Conservation (phyloP, 805 yeast species). For the Ogataea salicorniae region DNA sequence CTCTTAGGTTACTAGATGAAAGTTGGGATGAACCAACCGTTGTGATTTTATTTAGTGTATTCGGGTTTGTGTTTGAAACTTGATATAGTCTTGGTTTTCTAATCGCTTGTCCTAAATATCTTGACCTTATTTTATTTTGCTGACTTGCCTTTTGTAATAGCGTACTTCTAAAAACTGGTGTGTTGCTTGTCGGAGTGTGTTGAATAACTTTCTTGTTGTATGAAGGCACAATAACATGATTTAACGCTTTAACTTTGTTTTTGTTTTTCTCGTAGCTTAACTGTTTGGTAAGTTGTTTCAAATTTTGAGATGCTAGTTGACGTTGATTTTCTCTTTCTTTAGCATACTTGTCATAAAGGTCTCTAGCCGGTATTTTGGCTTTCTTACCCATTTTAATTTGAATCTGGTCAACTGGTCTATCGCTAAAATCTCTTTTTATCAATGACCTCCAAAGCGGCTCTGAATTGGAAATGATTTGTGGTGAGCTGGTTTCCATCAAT, state of each 20-base stretch:
- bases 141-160: conserved; percentile 29
- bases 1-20: conserved; percentile 1
- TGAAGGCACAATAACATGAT: conserved; percentile 23
- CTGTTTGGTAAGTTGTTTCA: conserved; percentile 37
- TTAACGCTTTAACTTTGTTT: conserved; percentile 34
- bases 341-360: conserved; percentile 35
- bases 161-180: conserved; percentile 21
- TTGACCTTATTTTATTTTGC: conserved; percentile 22
- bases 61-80: conserved; percentile 2
- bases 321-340: conserved; percentile 40
- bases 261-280: conserved; percentile 36
- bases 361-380: conserved; percentile 31
- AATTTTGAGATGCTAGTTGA: conserved; percentile 38
- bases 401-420: conserved; percentile 31
- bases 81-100: conserved; percentile 7
- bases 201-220: conserved; percentile 7
- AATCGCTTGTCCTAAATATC: conserved; percentile 14
- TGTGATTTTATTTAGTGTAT: conserved; percentile 12
- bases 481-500: conserved; percentile 37
- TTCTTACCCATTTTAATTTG: conserved; percentile 15
- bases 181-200: conserved; percentile 2
- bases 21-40: conserved; percentile 8
- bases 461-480: conserved; percentile 36
- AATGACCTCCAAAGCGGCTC: conserved; percentile 44
- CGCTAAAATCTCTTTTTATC: conserved; percentile 43